Evolutionary conservation across 257 asterid species (phyloP).

Genomic region (Primulina huaijiensis): DNA sequence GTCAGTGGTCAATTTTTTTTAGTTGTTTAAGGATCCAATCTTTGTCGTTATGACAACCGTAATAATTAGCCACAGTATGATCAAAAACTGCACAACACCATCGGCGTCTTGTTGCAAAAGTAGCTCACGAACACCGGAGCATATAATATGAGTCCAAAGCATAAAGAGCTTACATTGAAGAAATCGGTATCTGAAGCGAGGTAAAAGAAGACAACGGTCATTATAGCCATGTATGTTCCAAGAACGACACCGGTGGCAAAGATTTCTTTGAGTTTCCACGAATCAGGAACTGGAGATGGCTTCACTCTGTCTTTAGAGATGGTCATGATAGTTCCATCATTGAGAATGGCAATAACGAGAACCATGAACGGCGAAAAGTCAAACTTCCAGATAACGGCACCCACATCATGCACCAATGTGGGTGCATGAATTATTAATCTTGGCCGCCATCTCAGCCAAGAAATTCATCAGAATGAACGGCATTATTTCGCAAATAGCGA

Average conservation of each 20-base stretch:
- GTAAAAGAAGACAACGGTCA: constrained; percentile 61
- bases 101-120: background rate
- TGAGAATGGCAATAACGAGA: constrained; percentile 52
- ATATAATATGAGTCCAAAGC: no score
- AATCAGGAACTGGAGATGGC: constrained; percentile 61
- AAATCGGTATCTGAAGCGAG: constrained; percentile 40
- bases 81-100: no score
- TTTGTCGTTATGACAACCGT: background rate
- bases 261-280: constrained; percentile 55
- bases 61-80: no score
- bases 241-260: constrained; percentile 57
- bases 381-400: constrained; percentile 60
- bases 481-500: no score
- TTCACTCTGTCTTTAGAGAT: constrained; percentile 56
- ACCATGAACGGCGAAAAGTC: constrained; percentile 66
- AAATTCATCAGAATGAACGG: no score
- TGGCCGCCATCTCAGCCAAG: no score
- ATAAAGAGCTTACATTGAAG: constrained; percentile 36
- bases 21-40: background rate
- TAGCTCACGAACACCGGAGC: background rate
- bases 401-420: no score
- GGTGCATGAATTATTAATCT: no score
- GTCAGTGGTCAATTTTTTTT: background rate
- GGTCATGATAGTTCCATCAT: constrained; percentile 65
- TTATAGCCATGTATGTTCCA: constrained; percentile 55